These are phyloP conservation scores for Penicillium sp. DNA, from an alignment of 2,329 filamentous ascomycete species.

Conservation along the genomic window DNA sequence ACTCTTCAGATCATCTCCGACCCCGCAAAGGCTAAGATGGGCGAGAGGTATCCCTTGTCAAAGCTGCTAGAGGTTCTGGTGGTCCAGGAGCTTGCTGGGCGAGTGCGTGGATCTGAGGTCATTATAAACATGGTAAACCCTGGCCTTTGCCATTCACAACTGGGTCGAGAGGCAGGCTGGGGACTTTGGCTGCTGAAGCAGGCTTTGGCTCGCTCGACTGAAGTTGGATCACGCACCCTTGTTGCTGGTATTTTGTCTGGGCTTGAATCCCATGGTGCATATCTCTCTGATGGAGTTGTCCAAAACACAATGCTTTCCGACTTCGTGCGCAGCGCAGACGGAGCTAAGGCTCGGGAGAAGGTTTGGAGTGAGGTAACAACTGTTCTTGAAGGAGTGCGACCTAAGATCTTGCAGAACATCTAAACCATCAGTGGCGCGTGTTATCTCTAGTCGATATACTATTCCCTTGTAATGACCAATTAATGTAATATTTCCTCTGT, in stretches of 20 bases:
- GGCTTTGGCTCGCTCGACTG: conserved; percentile 45
- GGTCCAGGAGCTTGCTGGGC: conserved; percentile 42
- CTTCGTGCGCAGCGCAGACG: conserved; percentile 45
- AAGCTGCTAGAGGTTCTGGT: conserved; percentile 53
- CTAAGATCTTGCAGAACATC: not conserved
- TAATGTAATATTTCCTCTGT: accelerated
- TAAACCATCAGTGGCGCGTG: not conserved
- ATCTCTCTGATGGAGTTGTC: conserved; percentile 42
- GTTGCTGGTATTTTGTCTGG: conserved; percentile 42
- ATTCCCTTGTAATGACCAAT: not conserved
- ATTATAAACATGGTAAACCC: conserved; percentile 56
- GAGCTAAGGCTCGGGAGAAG: conserved; percentile 36
- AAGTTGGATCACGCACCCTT: conserved; percentile 51
- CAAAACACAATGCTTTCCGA: conserved; percentile 26
- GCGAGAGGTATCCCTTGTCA: conserved; percentile 45
- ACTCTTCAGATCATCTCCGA: conserved; percentile 43
- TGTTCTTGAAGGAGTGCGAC: conserved; percentile 38
- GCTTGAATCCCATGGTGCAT: conserved; percentile 48
- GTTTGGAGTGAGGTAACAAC: conserved; percentile 47
- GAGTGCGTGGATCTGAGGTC: conserved; percentile 35
- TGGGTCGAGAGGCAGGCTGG: conserved; percentile 40
- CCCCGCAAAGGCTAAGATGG: conserved; percentile 37
- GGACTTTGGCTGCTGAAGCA: conserved; percentile 23
- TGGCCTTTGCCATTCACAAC: conserved; percentile 53
- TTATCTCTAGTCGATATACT: not conserved